Conservation (phyloP, 129 eudicot genomes). For the Escallonia rubra region DNA sequence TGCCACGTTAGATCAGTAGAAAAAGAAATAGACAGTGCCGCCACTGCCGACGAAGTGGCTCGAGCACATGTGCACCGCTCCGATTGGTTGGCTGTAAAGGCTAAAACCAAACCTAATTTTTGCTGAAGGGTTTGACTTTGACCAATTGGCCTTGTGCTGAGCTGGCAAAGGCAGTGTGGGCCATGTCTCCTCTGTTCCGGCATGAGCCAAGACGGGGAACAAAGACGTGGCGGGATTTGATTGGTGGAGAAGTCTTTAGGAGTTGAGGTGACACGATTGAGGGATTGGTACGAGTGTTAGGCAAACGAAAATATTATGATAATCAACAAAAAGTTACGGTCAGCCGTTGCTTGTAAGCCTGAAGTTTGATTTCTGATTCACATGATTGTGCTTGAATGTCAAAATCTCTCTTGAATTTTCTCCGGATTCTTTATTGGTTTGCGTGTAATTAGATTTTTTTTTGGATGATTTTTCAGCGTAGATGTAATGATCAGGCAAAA, state of each 20-base stretch:
- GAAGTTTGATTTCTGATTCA: neutral
- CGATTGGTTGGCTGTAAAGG: neutral
- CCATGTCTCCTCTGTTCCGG: slow-evolving; percentile 27
- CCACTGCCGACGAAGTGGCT: neutral
- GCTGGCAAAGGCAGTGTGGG: slow-evolving; percentile 22
- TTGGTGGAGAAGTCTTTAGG: slow-evolving; percentile 7
- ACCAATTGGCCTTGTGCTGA: neutral
- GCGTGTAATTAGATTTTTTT: too few relatives aligned
- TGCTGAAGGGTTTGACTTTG: slow-evolving; percentile 15
- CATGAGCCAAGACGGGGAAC: slow-evolving; percentile 32
- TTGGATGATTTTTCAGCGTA: too few relatives aligned
- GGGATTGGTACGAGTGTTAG: neutral
- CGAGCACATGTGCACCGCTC: neutral
- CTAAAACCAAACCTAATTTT: slow-evolving; percentile 23
- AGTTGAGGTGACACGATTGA: neutral
- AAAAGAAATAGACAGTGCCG: slow-evolving; percentile 5
- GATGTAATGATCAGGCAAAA: too few relatives aligned
- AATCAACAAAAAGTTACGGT: neutral
- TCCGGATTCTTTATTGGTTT: too few relatives aligned
- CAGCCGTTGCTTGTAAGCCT: neutral
- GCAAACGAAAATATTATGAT: neutral
- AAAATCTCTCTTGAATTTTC: too few relatives aligned
- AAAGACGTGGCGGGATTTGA: slow-evolving; percentile 18
- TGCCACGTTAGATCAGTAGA: neutral
- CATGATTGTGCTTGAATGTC: neutral